Percentiles rank a stretch among this genome's conserved stretches.
phyloP scores from a whole-genome alignment of 2,329 filamentous ascomycete species.

The Talaromyces sp. region DNA sequence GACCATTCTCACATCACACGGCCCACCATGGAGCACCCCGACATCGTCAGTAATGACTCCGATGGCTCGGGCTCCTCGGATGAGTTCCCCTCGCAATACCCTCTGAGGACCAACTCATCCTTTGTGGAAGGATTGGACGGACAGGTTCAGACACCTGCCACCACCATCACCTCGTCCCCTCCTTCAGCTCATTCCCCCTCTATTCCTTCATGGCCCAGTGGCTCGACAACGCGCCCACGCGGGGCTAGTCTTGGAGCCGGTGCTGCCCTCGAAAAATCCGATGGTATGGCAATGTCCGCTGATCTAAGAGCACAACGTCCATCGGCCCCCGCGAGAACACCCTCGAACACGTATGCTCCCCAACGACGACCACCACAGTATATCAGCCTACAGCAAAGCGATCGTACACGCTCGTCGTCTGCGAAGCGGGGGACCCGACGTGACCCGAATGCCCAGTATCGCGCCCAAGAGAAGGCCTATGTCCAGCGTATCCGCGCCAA shows the following conservation, averaged over 20 bases:
- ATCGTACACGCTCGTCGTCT: constrained; percentile 60
- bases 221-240: constrained; percentile 43
- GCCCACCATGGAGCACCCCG: constrained; percentile 47
- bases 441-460: constrained; percentile 72
- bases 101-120: constrained; percentile 34
- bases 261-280: constrained; percentile 47
- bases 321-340: constrained; percentile 69
- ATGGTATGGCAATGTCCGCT: constrained; percentile 30
- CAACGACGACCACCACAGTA: constrained; percentile 58
- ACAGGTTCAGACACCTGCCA: constrained; percentile 33
- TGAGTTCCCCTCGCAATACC: constrained; percentile 41
- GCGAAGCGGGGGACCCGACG: constrained; percentile 56
- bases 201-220: constrained; percentile 40
- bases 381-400: constrained; percentile 46
- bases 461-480: constrained; percentile 91
- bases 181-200: constrained; percentile 26
- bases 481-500: constrained; percentile 88
- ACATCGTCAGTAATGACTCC: constrained; percentile 43
- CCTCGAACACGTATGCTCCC: constrained; percentile 77
- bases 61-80: constrained; percentile 47
- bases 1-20: constrained; percentile 18
- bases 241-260: constrained; percentile 45
- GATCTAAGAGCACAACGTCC: constrained; percentile 65
- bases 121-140: constrained; percentile 35
- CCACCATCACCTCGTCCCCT: constrained; percentile 39